Evolutionary conservation across 2,329 filamentous ascomycete species (phyloP).

Genomic region (Ambrosiella beaveri): DNA sequence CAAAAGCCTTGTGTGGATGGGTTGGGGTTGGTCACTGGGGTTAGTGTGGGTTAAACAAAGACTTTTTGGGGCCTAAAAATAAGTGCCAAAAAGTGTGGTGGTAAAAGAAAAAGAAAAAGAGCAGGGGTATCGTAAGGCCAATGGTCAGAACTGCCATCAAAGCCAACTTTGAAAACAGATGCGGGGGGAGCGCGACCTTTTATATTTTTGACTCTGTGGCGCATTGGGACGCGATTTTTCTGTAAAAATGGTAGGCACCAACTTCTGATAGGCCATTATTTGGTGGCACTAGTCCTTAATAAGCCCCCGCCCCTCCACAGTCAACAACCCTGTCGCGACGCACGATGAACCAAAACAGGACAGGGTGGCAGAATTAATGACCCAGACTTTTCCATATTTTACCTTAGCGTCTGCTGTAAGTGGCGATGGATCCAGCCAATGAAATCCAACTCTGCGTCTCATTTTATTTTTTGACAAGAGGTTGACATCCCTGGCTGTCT

Average conservation of each 20-base stretch:
- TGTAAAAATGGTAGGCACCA: background rate
- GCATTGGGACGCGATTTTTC: slow-evolving; percentile 8
- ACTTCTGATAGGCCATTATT: background rate
- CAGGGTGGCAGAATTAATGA: background rate
- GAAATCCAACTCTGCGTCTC: background rate
- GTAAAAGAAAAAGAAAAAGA: slow-evolving; percentile 1
- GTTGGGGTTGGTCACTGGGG: background rate
- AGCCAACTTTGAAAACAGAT: background rate
- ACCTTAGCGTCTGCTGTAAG: slow-evolving; percentile 1
- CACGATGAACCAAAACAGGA: slow-evolving; percentile 1
- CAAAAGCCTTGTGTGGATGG: background rate
- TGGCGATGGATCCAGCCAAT: slow-evolving; percentile 4
- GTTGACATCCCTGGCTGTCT: slow-evolving; percentile 5
- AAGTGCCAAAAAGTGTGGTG: background rate
- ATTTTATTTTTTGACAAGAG: slow-evolving; percentile 8
- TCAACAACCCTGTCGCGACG: background rate
- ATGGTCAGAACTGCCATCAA: slow-evolving; percentile 12
- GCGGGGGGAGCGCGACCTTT: slow-evolving; percentile 11
- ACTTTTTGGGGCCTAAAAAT: background rate
- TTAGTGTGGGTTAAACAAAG: background rate
- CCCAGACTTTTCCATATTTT: background rate
- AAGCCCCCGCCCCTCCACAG: background rate
- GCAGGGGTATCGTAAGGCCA: slow-evolving; percentile 10
- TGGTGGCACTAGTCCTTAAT: background rate
- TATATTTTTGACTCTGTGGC: slow-evolving; percentile 14